A percentile compares a stretch with the other conserved stretches of the same genome.
phyloP scores from a whole-genome alignment of 1,284 basidiomycete species.

The Laetiporus sulphureus region DNA sequence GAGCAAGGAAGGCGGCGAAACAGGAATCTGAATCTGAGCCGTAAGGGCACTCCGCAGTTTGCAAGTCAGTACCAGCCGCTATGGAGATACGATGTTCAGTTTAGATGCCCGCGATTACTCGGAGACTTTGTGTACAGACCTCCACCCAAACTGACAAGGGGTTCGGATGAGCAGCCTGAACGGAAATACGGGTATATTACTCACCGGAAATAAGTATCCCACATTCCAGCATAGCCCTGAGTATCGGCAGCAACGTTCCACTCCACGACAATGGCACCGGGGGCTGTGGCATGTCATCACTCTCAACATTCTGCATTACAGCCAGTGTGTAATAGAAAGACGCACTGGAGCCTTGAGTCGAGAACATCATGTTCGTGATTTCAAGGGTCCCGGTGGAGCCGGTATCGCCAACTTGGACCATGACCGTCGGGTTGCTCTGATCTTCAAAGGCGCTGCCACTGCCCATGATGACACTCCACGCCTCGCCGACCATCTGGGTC shows the following conservation, averaged over 20 bases:
- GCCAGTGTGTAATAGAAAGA: too few species aligned
- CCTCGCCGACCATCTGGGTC: conserved; percentile 68
- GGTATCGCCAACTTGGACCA: conserved; percentile 51
- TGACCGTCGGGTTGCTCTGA: conserved; percentile 42
- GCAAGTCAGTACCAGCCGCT: conserved; percentile 50
- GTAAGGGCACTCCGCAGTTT: conserved; percentile 36
- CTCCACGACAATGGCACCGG: conserved; percentile 66
- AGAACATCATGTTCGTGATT: conserved; percentile 55
- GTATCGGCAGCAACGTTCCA: conserved; percentile 61
- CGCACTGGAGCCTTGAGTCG: conserved; percentile 48
- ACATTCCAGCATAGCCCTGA: conserved; percentile 62
- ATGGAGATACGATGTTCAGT: background rate
- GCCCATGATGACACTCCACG: conserved; percentile 70
- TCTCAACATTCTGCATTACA: too few species aligned
- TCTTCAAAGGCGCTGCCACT: conserved; percentile 53
- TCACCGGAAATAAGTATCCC: conserved; percentile 65
- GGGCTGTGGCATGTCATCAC: too few species aligned
- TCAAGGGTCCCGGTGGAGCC: conserved; percentile 48
- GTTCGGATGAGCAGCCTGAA: too few species aligned
- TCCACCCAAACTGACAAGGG: too few species aligned
- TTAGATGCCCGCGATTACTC: too few species aligned
- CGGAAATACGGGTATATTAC: too few species aligned
- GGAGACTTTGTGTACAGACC: too few species aligned
- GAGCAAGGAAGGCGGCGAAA: conserved; percentile 51
- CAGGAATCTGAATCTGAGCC: conserved; percentile 36